phyloP scores from a whole-genome alignment of 352 stramenopile genomes.

The Globisporangium uncinulatum region DNA sequence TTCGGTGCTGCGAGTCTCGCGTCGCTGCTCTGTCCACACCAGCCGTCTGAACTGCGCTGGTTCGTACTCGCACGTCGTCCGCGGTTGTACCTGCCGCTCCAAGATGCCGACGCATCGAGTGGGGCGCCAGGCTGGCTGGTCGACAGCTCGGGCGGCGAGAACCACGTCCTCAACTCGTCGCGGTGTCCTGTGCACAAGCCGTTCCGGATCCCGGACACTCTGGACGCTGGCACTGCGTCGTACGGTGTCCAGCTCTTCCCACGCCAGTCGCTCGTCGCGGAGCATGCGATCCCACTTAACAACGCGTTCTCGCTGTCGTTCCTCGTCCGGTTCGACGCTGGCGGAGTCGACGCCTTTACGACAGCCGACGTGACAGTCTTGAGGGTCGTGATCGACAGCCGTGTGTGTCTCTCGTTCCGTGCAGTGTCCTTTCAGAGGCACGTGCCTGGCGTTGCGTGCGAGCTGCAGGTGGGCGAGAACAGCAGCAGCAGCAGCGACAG shows the following conservation, averaged over 20 bases:
- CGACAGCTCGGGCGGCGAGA: slow-evolving; percentile 45
- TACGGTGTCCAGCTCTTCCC: slow-evolving; percentile 39
- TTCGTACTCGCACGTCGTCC: slow-evolving; percentile 42
- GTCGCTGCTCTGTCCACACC: slow-evolving; percentile 31
- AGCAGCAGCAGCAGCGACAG: not conserved
- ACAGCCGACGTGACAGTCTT: slow-evolving; percentile 10
- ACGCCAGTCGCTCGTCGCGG: slow-evolving; percentile 8
- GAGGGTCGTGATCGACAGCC: slow-evolving; percentile 8
- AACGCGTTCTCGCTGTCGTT: slow-evolving; percentile 32
- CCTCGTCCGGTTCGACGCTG: slow-evolving; percentile 30
- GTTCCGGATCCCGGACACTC: slow-evolving; percentile 33
- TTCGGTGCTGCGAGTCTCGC: slow-evolving; percentile 32
- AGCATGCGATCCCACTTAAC: slow-evolving; percentile 11
- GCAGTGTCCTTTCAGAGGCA: not conserved
- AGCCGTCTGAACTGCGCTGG: slow-evolving; percentile 21
- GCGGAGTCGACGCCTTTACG: not conserved
- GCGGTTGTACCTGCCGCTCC: slow-evolving; percentile 47
- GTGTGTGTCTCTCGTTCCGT: slow-evolving; percentile 1
- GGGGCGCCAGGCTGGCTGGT: slow-evolving; percentile 17
- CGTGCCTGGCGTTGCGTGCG: not conserved
- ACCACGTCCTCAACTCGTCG: slow-evolving; percentile 26
- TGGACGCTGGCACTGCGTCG: slow-evolving; percentile 1
- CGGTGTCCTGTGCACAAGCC: slow-evolving; percentile 44
- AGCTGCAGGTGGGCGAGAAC: not conserved
- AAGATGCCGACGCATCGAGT: slow-evolving; percentile 29